Percentiles rank a stretch among this genome's conserved stretches.
Conservation (phyloP, 768 basidiomycete genomes). For the Rubroboletus satanas region DNA sequence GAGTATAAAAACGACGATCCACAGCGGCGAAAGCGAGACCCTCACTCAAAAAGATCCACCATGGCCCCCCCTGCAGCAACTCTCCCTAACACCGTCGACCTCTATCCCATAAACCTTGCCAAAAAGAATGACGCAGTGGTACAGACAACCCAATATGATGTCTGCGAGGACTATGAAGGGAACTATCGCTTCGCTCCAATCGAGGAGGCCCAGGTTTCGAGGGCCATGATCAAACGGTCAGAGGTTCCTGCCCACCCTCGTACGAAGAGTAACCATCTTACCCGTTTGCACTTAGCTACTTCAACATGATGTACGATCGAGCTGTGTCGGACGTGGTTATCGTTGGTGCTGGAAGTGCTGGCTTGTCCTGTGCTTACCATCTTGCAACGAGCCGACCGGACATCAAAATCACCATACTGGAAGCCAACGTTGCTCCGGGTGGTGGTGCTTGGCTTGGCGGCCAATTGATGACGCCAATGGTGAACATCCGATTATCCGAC, state of each 20-base stretch:
- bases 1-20: conserved; percentile 2
- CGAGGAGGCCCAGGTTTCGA: conserved; percentile 69
- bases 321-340: conserved; percentile 76
- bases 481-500: conserved; percentile 19
- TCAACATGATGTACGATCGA: conserved; percentile 67
- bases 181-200: conserved; percentile 69
- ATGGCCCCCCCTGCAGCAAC: conserved; percentile 40
- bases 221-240: conserved; percentile 75
- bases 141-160: conserved; percentile 15
- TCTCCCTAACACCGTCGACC: conserved; percentile 20
- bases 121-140: conserved; percentile 23
- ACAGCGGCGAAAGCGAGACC: background rate
- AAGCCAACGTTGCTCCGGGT: conserved; percentile 77
- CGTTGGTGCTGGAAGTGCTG: conserved; percentile 68
- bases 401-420: conserved; percentile 61
- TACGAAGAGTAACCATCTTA: background rate
- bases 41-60: background rate
- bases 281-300: conserved; percentile 48
- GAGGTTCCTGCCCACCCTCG: background rate
- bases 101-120: conserved; percentile 13
- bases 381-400: conserved; percentile 66
- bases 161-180: conserved; percentile 47
- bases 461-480: conserved; percentile 79
- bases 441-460: conserved; percentile 79
- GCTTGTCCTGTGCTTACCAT: conserved; percentile 71